Percentiles rank a stretch among this genome's conserved stretches.
Evolutionary conservation across 805 yeast genomes (phyloP).

Genomic region (Wickerhamomyces bovis): DNA sequence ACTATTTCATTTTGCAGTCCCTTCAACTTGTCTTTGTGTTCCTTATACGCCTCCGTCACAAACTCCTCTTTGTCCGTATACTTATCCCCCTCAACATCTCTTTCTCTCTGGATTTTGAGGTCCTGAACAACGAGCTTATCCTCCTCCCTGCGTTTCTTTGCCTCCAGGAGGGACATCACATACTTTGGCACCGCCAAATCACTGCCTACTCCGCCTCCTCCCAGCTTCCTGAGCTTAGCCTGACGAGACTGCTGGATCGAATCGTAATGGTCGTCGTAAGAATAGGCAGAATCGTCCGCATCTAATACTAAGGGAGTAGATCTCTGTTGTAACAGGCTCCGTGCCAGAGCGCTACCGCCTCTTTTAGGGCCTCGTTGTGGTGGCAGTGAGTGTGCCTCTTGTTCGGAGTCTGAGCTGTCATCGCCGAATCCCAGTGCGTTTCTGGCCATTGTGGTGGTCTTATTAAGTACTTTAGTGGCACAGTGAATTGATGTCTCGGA

Average conservation of each 20-base stretch:
- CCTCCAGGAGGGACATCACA: slow-evolving; percentile 35
- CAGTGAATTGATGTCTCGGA: no score
- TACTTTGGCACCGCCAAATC: slow-evolving; percentile 26
- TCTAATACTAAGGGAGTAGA: not conserved
- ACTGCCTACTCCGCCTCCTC: not conserved
- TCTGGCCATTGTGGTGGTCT: slow-evolving; percentile 5
- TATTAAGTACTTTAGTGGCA: not conserved
- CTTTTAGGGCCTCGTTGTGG: not conserved
- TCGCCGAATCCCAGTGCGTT: slow-evolving; percentile 12
- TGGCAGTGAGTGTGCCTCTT: not conserved
- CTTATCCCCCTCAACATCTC: slow-evolving; percentile 34
- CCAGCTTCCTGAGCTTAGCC: slow-evolving; percentile 3
- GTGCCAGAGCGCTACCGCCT: not conserved
- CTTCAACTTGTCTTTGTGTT: slow-evolving; percentile 18
- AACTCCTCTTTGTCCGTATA: slow-evolving; percentile 37
- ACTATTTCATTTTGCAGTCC: slow-evolving; percentile 3
- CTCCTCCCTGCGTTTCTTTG: slow-evolving; percentile 38
- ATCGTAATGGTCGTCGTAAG: slow-evolving; percentile 45
- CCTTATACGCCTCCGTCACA: slow-evolving; percentile 42
- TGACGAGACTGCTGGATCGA: slow-evolving; percentile 24
- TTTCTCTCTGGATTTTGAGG: slow-evolving; percentile 30
- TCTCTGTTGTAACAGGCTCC: slow-evolving; percentile 3
- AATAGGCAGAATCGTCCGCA: slow-evolving; percentile 23
- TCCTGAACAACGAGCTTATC: slow-evolving; percentile 39
- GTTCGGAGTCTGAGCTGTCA: slow-evolving; percentile 2